phyloP scores from a whole-genome alignment of 2,329 filamentous ascomycete species.

The Xylaria multiplex region DNA sequence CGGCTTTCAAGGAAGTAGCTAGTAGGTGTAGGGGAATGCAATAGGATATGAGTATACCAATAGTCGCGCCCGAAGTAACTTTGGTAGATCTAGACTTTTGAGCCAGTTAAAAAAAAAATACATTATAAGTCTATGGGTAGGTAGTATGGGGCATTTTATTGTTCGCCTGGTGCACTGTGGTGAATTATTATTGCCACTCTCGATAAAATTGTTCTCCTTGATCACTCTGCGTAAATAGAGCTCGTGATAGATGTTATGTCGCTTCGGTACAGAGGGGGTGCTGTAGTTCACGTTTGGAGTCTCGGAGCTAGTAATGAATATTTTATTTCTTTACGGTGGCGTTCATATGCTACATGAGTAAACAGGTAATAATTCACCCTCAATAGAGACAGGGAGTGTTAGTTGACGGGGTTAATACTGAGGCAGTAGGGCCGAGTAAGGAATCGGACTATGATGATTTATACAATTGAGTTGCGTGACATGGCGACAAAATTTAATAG shows the following conservation, averaged over 20 bases:
- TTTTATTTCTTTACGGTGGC: background rate
- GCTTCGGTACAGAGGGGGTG: background rate
- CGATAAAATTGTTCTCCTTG: background rate
- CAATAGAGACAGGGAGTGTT: background rate
- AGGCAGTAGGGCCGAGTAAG: background rate
- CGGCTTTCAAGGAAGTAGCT: too few relatives aligned
- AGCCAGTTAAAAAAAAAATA: too few relatives aligned
- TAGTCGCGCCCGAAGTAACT: background rate
- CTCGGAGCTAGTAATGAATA: background rate
- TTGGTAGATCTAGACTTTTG: background rate
- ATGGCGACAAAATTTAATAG: background rate
- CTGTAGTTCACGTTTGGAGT: background rate
- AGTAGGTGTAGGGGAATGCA: background rate
- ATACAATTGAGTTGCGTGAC: background rate
- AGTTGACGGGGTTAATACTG: background rate
- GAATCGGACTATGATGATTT: background rate
- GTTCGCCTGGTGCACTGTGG: background rate
- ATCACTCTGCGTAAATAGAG: background rate
- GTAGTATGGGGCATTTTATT: background rate
- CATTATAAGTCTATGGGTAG: too few relatives aligned
- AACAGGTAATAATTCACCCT: background rate
- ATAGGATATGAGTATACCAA: background rate
- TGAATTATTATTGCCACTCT: background rate
- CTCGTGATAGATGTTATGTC: background rate
- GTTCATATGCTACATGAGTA: background rate